A percentile compares a stretch with the other conserved stretches of the same genome.
phyloP scores from a whole-genome alignment of 371 early-diverging fungal genomes.

The Umbelopsis sp. region DNA sequence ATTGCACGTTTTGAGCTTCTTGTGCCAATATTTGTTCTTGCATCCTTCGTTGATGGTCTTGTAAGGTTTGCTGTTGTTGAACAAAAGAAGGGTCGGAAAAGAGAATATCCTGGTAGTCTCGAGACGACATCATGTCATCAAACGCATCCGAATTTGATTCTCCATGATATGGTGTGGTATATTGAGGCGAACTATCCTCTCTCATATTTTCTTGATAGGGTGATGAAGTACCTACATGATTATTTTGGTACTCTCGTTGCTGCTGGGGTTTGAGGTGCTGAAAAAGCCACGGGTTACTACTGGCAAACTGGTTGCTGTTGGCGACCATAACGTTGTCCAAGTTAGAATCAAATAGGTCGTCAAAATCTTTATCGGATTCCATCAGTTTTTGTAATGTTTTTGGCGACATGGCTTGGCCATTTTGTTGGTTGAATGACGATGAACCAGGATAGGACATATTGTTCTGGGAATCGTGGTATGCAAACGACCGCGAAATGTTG shows the following conservation, averaged over 20 bases:
- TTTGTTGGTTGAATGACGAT: neutral
- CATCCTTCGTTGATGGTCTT: conserved; percentile 23
- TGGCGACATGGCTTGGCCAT: neutral
- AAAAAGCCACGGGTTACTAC: conserved; percentile 3
- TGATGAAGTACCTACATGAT: neutral
- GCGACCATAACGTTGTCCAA: conserved; percentile 9
- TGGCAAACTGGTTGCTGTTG: conserved; percentile 9
- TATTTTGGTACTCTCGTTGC: neutral
- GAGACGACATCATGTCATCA: neutral
- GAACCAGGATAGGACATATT: neutral
- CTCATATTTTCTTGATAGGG: neutral
- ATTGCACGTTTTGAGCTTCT: conserved; percentile 1
- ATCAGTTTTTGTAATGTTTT: conserved; percentile 9
- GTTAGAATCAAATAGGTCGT: conserved; percentile 1
- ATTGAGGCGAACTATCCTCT: neutral
- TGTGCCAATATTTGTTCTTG: conserved; percentile 16
- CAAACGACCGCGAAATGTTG: conserved; percentile 8
- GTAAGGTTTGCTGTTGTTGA: conserved; percentile 33
- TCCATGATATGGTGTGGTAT: neutral
- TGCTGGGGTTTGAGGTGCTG: conserved; percentile 8
- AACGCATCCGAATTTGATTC: neutral
- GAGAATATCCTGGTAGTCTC: conserved; percentile 30
- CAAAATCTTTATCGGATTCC: conserved; percentile 17
- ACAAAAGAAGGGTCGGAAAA: conserved; percentile 35
- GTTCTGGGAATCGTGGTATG: conserved; percentile 13